Evolutionary conservation across 805 yeast genomes (phyloP), one percentile per base, ranked within the genome.

Genomic region (Millerozyma acaciae): DNA sequence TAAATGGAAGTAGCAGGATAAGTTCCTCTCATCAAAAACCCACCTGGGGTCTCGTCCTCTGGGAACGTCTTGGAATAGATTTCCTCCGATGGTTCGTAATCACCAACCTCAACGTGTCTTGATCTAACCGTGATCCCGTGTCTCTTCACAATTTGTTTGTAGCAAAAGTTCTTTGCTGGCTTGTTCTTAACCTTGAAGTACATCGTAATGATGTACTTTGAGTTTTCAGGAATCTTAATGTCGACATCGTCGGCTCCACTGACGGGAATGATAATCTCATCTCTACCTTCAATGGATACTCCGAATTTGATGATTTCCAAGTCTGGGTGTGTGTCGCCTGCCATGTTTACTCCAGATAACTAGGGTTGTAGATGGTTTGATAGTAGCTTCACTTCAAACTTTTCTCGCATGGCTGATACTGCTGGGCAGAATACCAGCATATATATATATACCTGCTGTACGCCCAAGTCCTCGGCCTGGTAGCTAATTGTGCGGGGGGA

Each of bases 11-110:
- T 45, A 34, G 62, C 57, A 8, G 51, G 45, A 44, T 47, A 57
- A 21, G 38, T 37, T 6, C 66, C 70, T 47, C 69, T 61, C 28
- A 58, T 41, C 23, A 63, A 47, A 45, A 53, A 63, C 14, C 71
- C 70, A 36, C 56, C 53, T 6, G 71, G 71, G 23, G 69, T 56
- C 5, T 46, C 45, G 37, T 65, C 69, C 33, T 51, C 53, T 7
- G 53, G 57, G 39, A 60, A 61, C 5, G 46, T 43, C 31, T 51
- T 50, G 13, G 43, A n/a, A 42, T 61, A 55, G 2, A 50, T 44
- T 34, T 61, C 62, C 1, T 62, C 68, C 7, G 55, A 45, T 14
- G 68, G 62, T 33, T 48, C 61, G 37, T 48, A 60, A 22, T 47
- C 51, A 6, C 70, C 71, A 25, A 65, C 40, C 8, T 49, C 53